A percentile compares a stretch with the other conserved stretches of the same genome.
Evolutionary conservation across 2,329 filamentous ascomycete species (phyloP).

Genomic region (Verticillium tricorpus): DNA sequence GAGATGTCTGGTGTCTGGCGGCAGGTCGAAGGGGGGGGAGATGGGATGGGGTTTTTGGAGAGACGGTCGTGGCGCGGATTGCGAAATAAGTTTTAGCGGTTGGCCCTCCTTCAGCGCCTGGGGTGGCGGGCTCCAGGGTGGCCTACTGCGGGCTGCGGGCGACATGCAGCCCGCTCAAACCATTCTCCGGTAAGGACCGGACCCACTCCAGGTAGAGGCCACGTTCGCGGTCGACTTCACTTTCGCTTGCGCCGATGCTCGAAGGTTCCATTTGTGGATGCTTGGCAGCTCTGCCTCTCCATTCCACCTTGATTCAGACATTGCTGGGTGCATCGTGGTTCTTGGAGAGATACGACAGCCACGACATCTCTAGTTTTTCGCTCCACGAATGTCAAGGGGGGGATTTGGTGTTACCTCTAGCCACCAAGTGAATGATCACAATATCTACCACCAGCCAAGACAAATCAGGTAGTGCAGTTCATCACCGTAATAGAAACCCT

Average conservation of each 20-base stretch:
- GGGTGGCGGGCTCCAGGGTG: neutral
- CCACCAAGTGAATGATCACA: too few species aligned
- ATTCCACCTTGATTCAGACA: neutral
- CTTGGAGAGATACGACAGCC: too few species aligned
- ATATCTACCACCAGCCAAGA: too few species aligned
- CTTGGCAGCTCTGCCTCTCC: neutral
- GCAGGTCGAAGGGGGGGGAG: neutral
- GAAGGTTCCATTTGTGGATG: neutral
- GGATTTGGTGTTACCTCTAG: too few species aligned
- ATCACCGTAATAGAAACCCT: too few species aligned
- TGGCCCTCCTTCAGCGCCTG: neutral
- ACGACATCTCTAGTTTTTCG: too few species aligned
- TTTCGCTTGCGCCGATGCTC: neutral
- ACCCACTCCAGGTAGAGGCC: neutral
- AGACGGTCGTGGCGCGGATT: neutral
- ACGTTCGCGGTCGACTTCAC: neutral
- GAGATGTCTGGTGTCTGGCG: neutral
- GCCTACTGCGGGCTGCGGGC: neutral
- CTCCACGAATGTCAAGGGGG: too few species aligned
- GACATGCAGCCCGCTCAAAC: neutral
- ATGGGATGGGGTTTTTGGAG: neutral
- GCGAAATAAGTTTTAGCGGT: neutral
- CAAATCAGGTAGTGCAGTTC: too few species aligned
- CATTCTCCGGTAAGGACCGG: neutral
- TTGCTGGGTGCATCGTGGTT: neutral